Conservation (phyloP, 495 filamentous ascomycete genomes). For the Podospora didyma region DNA sequence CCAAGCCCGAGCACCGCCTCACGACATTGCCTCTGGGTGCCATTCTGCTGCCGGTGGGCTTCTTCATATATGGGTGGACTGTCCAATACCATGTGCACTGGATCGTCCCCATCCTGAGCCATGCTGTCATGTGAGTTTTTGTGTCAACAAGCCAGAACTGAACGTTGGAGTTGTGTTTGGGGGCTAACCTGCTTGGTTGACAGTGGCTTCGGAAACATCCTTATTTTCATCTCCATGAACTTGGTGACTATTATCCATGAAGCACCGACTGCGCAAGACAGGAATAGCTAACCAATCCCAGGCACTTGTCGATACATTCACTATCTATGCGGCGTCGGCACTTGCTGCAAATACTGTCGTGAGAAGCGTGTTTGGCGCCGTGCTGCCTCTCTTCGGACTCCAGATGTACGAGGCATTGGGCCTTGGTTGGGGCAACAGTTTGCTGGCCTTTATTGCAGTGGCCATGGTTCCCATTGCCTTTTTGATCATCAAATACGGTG, state of each 20-base stretch:
- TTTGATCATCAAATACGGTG: slow-evolving; percentile 50
- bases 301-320: slow-evolving; percentile 54
- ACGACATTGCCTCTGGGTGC: slow-evolving; percentile 35
- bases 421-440: slow-evolving; percentile 59
- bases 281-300: background rate
- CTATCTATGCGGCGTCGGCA: slow-evolving; percentile 58
- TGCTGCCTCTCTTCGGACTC: slow-evolving; percentile 55
- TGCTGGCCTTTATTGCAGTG: slow-evolving; percentile 53
- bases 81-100: slow-evolving; percentile 32
- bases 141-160: too few species aligned
- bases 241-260: slow-evolving; percentile 43
- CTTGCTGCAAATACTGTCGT: slow-evolving; percentile 53
- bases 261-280: slow-evolving; percentile 13
- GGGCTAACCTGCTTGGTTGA: slow-evolving; percentile 29
- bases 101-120: slow-evolving; percentile 51
- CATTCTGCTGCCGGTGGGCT: slow-evolving; percentile 42
- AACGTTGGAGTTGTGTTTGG: too few species aligned
- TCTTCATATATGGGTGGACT: slow-evolving; percentile 51
- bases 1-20: slow-evolving; percentile 32
- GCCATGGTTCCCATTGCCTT: slow-evolving; percentile 48
- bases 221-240: too few species aligned
- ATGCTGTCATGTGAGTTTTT: slow-evolving; percentile 48
- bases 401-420: slow-evolving; percentile 51
- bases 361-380: slow-evolving; percentile 52
- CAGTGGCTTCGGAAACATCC: slow-evolving; percentile 39